Evolutionary conservation across 257 asterid species (phyloP).

Genomic region (Nicotiana obtusifolia): DNA sequence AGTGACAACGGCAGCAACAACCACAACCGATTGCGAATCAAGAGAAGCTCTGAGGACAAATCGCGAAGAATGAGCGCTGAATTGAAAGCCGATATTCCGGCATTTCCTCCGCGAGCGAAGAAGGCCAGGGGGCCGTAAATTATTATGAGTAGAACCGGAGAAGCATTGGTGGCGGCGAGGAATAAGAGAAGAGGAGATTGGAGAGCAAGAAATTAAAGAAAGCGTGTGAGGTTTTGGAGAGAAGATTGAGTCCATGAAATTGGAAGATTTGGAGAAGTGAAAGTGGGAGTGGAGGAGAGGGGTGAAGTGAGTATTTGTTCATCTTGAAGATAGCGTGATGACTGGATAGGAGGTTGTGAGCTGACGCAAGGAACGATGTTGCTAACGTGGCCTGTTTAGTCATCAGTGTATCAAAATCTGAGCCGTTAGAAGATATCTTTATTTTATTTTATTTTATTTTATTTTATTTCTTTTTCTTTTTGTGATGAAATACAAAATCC

Average conservation of each 20-base stretch:
- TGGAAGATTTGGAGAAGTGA: not conserved
- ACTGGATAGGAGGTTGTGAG: slow-evolving; percentile 26
- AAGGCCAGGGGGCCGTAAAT: slow-evolving; percentile 42
- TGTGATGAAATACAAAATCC: not conserved
- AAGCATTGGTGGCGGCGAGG: slow-evolving; percentile 41
- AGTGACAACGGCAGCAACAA: slow-evolving; percentile 46
- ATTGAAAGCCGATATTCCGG: slow-evolving; percentile 36
- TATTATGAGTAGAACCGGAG: slow-evolving; percentile 36
- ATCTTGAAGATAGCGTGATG: slow-evolving; percentile 30
- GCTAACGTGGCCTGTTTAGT: slow-evolving; percentile 17
- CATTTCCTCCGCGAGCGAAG: slow-evolving; percentile 36
- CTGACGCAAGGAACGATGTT: slow-evolving; percentile 18
- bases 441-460: not conserved
- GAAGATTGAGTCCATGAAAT: slow-evolving; percentile 53
- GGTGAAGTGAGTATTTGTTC: slow-evolving; percentile 16
- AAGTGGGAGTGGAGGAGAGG: not conserved
- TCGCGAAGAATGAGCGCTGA: slow-evolving; percentile 26
- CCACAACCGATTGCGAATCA: slow-evolving; percentile 47
- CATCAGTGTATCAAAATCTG: not conserved
- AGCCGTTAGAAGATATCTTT: not conserved
- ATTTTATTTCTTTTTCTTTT: not conserved
- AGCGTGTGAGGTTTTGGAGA: slow-evolving; percentile 37
- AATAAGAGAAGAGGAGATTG: slow-evolving; percentile 29
- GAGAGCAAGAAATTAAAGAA: slow-evolving; percentile 35
- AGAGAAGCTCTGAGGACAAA: slow-evolving; percentile 52